These are phyloP conservation scores for Ceratobasidium sp. DNA, from an alignment of 1,284 basidiomycete species.

Conservation along the genomic window DNA sequence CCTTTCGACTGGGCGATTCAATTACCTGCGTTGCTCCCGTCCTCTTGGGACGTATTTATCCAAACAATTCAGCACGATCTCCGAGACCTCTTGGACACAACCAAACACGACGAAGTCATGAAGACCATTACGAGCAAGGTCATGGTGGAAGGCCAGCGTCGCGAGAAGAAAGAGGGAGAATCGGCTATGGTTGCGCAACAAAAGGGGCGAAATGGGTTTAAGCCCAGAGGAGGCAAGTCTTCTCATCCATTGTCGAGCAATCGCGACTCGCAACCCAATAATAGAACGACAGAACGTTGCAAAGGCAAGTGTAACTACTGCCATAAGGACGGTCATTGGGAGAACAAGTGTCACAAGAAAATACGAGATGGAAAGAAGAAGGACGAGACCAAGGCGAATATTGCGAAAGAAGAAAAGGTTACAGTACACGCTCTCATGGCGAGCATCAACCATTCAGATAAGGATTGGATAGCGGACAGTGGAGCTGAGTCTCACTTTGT, in stretches of 20 bases:
- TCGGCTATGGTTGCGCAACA: neutral
- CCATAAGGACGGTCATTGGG: constrained; percentile 4
- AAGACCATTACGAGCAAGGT: neutral
- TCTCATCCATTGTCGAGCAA: too few relatives aligned
- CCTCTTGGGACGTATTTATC: neutral
- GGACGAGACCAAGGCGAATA: neutral
- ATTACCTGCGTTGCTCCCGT: too few relatives aligned
- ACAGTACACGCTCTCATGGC: neutral
- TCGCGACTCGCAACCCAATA: too few relatives aligned
- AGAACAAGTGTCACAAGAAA: constrained; percentile 10
- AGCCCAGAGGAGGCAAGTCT: too few relatives aligned
- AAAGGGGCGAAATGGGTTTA: neutral
- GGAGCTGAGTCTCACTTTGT: neutral
- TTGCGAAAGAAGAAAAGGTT: neutral
- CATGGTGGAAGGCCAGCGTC: neutral
- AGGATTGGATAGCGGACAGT: neutral
- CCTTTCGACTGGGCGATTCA: too few relatives aligned
- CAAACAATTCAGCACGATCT: neutral
- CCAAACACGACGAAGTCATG: neutral
- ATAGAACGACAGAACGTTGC: neutral
- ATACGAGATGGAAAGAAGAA: neutral
- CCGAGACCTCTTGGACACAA: neutral
- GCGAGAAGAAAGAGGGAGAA: neutral
- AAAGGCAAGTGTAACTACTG: neutral
- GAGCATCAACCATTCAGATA: neutral